These are phyloP conservation scores for Serendipita sp. DNA, from an alignment of 768 basidiomycete genomes.

Conservation along the genomic window DNA sequence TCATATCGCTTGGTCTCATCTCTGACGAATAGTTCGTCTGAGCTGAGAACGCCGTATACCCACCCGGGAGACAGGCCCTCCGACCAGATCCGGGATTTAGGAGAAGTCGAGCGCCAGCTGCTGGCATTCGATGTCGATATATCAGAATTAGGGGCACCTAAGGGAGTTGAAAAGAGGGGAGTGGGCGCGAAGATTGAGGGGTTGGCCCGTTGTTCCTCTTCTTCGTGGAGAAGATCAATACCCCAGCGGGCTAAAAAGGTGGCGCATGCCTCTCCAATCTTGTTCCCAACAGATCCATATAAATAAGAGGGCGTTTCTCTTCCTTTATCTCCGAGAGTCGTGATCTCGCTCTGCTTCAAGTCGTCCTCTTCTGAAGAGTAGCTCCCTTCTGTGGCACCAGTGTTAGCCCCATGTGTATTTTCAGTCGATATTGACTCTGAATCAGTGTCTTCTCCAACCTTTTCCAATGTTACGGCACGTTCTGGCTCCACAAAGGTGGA, in stretches of 20 bases:
- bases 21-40: conserved; percentile 64
- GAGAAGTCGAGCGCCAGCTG: conserved; percentile 10
- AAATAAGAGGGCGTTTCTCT: conserved; percentile 30
- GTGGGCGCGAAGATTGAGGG: background rate
- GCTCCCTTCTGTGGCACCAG: background rate
- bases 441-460: conserved; percentile 20
- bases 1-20: conserved; percentile 69
- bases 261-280: conserved; percentile 76
- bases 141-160: conserved; percentile 8
- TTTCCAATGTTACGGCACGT: conserved; percentile 56
- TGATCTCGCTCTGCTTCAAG: background rate
- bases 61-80: conserved; percentile 59
- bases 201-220: conserved; percentile 24
- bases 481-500: conserved; percentile 28
- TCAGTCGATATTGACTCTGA: background rate
- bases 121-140: conserved; percentile 8
- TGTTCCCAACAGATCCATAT: conserved; percentile 81
- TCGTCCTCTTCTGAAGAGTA: background rate
- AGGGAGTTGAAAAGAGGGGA: background rate
- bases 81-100: conserved; percentile 47
- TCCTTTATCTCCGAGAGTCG: background rate
- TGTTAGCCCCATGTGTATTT: background rate
- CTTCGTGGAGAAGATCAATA: conserved; percentile 51
- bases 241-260: conserved; percentile 87
- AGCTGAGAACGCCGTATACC: conserved; percentile 56